A percentile compares a stretch with the other conserved stretches of the same genome.
These are phyloP conservation scores for Avena sativa DNA, from an alignment of 176 grass and related monocot species.

Conservation along the genomic window DNA sequence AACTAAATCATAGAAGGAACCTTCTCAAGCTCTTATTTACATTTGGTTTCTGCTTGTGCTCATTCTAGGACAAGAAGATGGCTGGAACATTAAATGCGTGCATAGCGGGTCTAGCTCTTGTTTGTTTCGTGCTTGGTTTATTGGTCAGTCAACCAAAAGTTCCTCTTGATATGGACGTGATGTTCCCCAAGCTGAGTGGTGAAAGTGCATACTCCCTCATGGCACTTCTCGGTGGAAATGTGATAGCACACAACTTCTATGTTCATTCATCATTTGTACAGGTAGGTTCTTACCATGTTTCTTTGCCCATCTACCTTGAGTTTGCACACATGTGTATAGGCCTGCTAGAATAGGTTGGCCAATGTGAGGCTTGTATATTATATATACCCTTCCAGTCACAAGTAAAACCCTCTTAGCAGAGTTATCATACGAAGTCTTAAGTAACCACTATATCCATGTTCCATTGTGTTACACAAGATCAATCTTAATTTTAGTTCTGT, in stretches of 20 bases:
- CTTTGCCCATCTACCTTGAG: slow-evolving; percentile 11
- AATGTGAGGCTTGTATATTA: not conserved
- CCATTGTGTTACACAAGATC: not conserved
- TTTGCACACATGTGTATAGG: not conserved
- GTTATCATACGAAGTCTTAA: not conserved
- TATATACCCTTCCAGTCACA: not conserved
- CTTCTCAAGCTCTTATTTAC: slow-evolving; percentile 36
- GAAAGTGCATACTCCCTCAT: slow-evolving; percentile 96
- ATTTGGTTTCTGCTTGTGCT: slow-evolving; percentile 37
- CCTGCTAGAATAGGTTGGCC: not conserved
- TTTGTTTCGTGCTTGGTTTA: slow-evolving; percentile 90
- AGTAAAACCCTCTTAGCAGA: not conserved
- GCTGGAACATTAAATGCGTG: slow-evolving; percentile 57
- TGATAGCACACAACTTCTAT: slow-evolving; percentile 99
- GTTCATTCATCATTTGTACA: slow-evolving; percentile 93
- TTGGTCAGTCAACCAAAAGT: slow-evolving; percentile 89
- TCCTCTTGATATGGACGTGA: slow-evolving; percentile 71
- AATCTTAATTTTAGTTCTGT: not conserved
- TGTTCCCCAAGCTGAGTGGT: slow-evolving; percentile 88
- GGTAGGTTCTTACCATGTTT: slow-evolving; percentile 45
- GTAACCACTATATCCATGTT: not conserved
- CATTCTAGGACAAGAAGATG: slow-evolving; percentile 68
- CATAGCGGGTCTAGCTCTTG: slow-evolving; percentile 80
- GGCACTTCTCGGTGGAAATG: slow-evolving; percentile 96
- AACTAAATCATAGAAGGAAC: slow-evolving; percentile 9